Evolutionary conservation across 2,329 filamentous ascomycete species (phyloP).

Genomic region (Thielaviopsis punctulata): DNA sequence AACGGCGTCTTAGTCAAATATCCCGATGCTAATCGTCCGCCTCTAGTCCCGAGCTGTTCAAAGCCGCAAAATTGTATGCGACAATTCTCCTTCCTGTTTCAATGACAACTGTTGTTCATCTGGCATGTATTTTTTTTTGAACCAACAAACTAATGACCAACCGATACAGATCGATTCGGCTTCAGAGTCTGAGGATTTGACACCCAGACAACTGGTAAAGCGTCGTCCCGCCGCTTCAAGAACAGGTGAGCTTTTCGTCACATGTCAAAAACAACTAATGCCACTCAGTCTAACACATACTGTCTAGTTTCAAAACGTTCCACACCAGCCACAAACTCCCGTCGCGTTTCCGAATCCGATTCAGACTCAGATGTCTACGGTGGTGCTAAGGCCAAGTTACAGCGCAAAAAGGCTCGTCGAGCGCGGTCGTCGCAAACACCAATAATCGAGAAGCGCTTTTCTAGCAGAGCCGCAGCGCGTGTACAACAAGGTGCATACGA

Average conservation of each 20-base stretch:
- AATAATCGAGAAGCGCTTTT: slow-evolving; percentile 76
- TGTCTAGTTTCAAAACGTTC: slow-evolving; percentile 40
- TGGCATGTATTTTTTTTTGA: background rate
- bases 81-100: slow-evolving; percentile 1
- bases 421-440: slow-evolving; percentile 51
- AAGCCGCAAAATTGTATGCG: slow-evolving; percentile 36
- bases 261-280: slow-evolving; percentile 2
- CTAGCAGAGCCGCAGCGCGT: slow-evolving; percentile 67
- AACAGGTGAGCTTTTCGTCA: slow-evolving; percentile 33
- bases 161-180: slow-evolving; percentile 32
- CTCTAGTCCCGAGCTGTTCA: slow-evolving; percentile 38
- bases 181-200: slow-evolving; percentile 45
- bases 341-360: slow-evolving; percentile 43
- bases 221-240: slow-evolving; percentile 49
- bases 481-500: slow-evolving; percentile 45
- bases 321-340: slow-evolving; percentile 26
- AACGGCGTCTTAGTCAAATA: slow-evolving; percentile 3
- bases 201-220: slow-evolving; percentile 44
- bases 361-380: slow-evolving; percentile 67
- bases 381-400: slow-evolving; percentile 50
- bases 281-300: slow-evolving; percentile 12
- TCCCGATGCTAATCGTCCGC: slow-evolving; percentile 6
- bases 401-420: slow-evolving; percentile 61
- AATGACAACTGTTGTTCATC: background rate
- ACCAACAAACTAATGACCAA: background rate